These are phyloP conservation scores for Cladorrhinum sp. DNA, from an alignment of 2,329 filamentous ascomycete species.

Conservation along the genomic window DNA sequence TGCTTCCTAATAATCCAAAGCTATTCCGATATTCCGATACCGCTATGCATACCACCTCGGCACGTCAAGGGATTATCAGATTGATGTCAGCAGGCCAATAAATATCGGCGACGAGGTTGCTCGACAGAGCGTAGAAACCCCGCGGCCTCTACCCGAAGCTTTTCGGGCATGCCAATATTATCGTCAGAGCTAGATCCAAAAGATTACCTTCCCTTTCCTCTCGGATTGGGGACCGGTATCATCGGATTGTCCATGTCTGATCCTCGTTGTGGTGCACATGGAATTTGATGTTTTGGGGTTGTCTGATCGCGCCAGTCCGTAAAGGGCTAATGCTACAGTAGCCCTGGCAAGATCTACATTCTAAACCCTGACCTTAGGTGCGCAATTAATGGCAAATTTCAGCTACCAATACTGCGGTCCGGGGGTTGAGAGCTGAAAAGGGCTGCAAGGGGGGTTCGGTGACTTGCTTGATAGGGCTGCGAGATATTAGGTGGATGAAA, in stretches of 20 bases:
- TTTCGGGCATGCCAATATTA: neutral
- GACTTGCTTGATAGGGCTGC: neutral
- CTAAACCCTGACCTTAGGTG: conserved; percentile 3
- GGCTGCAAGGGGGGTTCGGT: neutral
- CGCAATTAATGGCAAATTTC: conserved; percentile 8
- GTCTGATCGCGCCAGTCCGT: neutral
- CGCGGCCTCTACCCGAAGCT: neutral
- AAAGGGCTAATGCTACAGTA: neutral
- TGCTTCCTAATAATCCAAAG: conserved; percentile 1
- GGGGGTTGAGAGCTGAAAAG: conserved; percentile 3
- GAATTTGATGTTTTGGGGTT: neutral
- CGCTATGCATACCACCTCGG: too few species aligned
- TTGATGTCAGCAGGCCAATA: neutral
- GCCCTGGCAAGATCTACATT: neutral
- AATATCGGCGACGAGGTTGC: neutral
- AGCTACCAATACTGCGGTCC: conserved; percentile 1
- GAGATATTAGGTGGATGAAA: too few species aligned
- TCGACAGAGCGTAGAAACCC: neutral
- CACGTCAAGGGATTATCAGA: too few species aligned
- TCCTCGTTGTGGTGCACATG: neutral
- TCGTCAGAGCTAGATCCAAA: neutral
- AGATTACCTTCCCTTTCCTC: neutral
- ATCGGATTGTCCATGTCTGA: conserved; percentile 7
- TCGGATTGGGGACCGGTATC: conserved; percentile 11
- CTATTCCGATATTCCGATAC: conserved; percentile 1